Base-by-base conservation (phyloP, 2,329 filamentous ascomycete species). In the Phialophora tarda region DNA sequence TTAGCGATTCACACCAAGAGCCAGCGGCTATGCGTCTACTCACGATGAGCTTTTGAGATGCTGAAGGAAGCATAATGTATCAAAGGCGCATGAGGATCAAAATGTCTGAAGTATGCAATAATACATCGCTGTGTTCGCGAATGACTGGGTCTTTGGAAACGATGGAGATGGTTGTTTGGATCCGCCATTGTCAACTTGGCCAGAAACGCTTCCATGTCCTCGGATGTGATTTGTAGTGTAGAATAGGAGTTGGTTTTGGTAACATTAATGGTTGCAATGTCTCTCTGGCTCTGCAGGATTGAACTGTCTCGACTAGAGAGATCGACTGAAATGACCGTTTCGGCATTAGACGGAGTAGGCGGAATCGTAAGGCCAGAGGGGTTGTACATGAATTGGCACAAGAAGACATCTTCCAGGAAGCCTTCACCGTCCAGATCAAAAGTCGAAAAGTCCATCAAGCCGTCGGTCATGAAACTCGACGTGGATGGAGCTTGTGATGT, bases 351-450 rank as follows among this genome's bases (percentile, higher is more conserved):
- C 8, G 62, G 62, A 6, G 62, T 59, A 14, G 62, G 60, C 3
- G 62, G 55, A 30, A 59, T 53, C 3, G 62, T 64, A 12, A 64
- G 56, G 4, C 54, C 62, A 14, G 62, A 59, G 12, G 54, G 62
- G 44, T 64, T 64, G 62, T 64, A 64, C 30, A 23, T 41, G 44
- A 64, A 64, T 28, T 64, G 62, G 26, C 54, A 59, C 10, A 64
- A 44, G 6, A 64, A 54, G 8, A 51, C 34, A 38, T 64, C 62
- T 26, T 64, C 62, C 4, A 64, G 55, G 51, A 64, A 64, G n/a
- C n/a, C 28, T 55, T 54, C 59, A 17, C 51, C 44, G 26, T 64
- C 56, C 14, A 64, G 60, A n/a, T 57, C 28, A 55, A 64, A 51
- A 58, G 50, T 28, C 23, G 51, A 48, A 32, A 57, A 63, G 21